These are phyloP conservation scores for Cryphonectria japonica DNA, from an alignment of 2,329 filamentous ascomycete species.

Conservation along the genomic window DNA sequence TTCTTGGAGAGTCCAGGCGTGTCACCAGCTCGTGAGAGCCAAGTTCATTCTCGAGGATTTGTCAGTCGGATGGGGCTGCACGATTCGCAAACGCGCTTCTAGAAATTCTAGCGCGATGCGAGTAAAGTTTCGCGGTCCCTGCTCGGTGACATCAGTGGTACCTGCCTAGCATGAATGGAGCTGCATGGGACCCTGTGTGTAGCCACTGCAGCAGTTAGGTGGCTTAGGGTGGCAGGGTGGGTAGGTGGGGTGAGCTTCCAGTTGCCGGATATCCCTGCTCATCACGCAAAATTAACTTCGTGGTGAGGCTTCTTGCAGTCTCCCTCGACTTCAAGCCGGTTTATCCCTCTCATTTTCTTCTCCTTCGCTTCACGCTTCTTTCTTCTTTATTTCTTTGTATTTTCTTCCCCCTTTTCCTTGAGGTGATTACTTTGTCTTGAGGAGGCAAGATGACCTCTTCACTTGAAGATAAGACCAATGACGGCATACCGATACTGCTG, in stretches of 20 bases:
- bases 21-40: slow-evolving; percentile 13
- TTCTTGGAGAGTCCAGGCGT: not conserved
- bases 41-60: slow-evolving; percentile 9
- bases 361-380: too few relatives aligned
- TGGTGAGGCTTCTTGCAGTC: not conserved
- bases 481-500: slow-evolving; percentile 64
- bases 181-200: not conserved
- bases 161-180: not conserved
- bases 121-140: slow-evolving; percentile 4
- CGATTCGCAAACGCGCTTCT: slow-evolving; percentile 6
- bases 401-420: not conserved
- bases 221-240: too few relatives aligned
- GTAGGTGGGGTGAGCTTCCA: not conserved
- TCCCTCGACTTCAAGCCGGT: not conserved
- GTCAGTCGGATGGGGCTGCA: slow-evolving; percentile 14
- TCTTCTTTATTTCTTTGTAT: not conserved
- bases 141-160: slow-evolving; percentile 21
- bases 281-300: not conserved
- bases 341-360: not conserved
- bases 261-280: not conserved
- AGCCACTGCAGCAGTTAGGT: not conserved
- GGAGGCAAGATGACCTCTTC: slow-evolving; percentile 23
- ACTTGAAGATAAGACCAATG: not conserved
- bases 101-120: slow-evolving; percentile 4
- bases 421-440: not conserved